phyloP scores from a whole-genome alignment of 2,329 filamentous ascomycete genomes.

The Thielaviopsis musarum region DNA sequence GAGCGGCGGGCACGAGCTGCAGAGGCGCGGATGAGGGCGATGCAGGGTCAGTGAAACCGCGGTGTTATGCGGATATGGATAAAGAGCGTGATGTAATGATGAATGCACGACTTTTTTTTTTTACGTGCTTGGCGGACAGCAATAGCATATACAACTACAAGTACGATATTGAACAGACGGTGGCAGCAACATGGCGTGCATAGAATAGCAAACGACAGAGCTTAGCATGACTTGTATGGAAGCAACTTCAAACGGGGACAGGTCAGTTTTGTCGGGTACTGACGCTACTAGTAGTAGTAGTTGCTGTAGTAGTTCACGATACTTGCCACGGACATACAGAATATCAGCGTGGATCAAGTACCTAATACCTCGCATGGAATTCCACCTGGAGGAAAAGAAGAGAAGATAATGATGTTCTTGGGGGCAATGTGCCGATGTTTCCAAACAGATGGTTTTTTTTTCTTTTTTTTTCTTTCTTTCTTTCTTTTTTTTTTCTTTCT shows the following conservation, averaged over 20 bases:
- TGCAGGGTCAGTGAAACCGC: constrained; percentile 29
- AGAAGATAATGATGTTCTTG: background rate
- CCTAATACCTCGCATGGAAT: too few relatives aligned
- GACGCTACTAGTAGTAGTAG: too few relatives aligned
- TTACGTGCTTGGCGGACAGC: too few relatives aligned
- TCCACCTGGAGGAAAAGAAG: background rate
- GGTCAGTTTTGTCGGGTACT: background rate
- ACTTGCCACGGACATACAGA: too few relatives aligned
- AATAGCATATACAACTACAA: too few relatives aligned
- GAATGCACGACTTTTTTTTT: background rate
- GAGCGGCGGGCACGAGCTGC: constrained; percentile 82
- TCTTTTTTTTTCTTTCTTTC: background rate
- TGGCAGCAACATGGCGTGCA: too few relatives aligned
- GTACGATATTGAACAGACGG: too few relatives aligned
- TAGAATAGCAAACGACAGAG: background rate
- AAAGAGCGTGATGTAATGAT: background rate
- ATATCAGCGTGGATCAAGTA: too few relatives aligned
- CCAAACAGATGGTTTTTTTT: background rate
- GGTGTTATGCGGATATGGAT: background rate
- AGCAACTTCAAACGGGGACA: background rate
- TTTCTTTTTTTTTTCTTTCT: background rate
- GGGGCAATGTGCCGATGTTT: background rate
- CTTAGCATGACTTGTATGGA: background rate
- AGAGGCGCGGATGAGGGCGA: constrained; percentile 63
- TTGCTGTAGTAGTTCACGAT: too few relatives aligned